Conservation (phyloP, 2,329 filamentous ascomycete genomes). For the Ilyonectria destructans region DNA sequence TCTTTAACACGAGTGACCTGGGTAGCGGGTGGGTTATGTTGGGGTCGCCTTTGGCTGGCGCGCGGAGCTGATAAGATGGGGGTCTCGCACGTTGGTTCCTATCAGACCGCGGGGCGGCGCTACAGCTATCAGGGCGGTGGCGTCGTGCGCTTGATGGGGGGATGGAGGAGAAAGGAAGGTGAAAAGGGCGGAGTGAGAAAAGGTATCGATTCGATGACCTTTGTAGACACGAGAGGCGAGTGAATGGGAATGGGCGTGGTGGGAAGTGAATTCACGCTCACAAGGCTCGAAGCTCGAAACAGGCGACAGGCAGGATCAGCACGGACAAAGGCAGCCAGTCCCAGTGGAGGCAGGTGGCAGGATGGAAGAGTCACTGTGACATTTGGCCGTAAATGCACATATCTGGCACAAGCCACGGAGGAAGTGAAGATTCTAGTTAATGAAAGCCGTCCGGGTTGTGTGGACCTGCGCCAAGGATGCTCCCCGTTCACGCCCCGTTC, state of each 20-base stretch:
- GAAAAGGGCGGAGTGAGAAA: neutral
- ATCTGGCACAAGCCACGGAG: neutral
- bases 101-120: constrained; percentile 17
- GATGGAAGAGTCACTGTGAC: neutral
- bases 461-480: neutral
- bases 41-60: neutral
- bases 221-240: neutral
- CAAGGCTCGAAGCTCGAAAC: neutral
- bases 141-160: constrained; percentile 4
- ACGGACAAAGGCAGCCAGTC: neutral
- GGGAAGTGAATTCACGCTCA: constrained; percentile 8
- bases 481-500: neutral
- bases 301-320: constrained; percentile 3
- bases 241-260: neutral
- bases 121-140: constrained; percentile 11
- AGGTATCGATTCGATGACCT: neutral
- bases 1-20: constrained; percentile 26
- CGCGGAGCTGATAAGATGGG: constrained; percentile 25
- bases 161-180: neutral
- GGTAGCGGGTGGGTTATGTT: neutral
- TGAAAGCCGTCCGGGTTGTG: neutral
- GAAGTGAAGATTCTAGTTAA: neutral
- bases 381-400: neutral
- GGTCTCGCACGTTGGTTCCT: constrained; percentile 2
- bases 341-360: constrained; percentile 1